Evolutionary conservation across 2,329 filamentous ascomycete genomes (phyloP).

Genomic region (Geosmithia morbida): DNA sequence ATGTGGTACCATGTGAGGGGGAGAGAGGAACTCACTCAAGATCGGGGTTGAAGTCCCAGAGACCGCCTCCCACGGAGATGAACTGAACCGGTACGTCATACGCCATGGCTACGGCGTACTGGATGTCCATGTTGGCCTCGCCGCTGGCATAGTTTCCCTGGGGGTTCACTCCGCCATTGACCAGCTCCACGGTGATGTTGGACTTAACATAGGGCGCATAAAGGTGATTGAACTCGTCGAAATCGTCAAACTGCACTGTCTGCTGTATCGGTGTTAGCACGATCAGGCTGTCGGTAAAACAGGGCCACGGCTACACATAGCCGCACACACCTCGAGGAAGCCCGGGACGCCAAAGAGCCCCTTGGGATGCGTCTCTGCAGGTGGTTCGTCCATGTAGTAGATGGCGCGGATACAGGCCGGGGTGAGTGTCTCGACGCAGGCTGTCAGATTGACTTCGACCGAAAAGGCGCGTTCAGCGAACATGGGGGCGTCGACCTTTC

Average conservation of each 20-base stretch:
- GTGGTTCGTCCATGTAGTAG: constrained; percentile 27
- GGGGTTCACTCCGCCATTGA: constrained; percentile 40
- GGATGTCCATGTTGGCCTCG: constrained; percentile 23
- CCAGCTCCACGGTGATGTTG: constrained; percentile 40
- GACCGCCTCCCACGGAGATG: constrained; percentile 15
- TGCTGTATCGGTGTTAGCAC: constrained; percentile 16
- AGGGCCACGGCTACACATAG: no score
- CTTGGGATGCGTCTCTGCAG: constrained; percentile 41
- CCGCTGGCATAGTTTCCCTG: constrained; percentile 21
- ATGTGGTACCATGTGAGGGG: background rate
- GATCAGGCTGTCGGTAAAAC: background rate
- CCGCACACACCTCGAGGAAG: constrained; percentile 11
- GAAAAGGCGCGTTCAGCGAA: background rate
- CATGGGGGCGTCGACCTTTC: no score
- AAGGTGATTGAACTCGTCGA: constrained; percentile 36
- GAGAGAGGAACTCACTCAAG: constrained; percentile 15
- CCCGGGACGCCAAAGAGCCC: constrained; percentile 49
- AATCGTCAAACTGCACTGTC: constrained; percentile 37
- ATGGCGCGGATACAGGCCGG: constrained; percentile 28
- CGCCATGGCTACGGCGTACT: constrained; percentile 18
- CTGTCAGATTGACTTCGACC: constrained; percentile 5
- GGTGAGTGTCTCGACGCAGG: constrained; percentile 23
- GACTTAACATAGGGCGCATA: constrained; percentile 37
- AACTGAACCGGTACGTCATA: constrained; percentile 18
- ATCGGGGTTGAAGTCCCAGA: constrained; percentile 15